Conservation (phyloP, 164 flowering plant genomes). For the Liriodendron chinense region DNA sequence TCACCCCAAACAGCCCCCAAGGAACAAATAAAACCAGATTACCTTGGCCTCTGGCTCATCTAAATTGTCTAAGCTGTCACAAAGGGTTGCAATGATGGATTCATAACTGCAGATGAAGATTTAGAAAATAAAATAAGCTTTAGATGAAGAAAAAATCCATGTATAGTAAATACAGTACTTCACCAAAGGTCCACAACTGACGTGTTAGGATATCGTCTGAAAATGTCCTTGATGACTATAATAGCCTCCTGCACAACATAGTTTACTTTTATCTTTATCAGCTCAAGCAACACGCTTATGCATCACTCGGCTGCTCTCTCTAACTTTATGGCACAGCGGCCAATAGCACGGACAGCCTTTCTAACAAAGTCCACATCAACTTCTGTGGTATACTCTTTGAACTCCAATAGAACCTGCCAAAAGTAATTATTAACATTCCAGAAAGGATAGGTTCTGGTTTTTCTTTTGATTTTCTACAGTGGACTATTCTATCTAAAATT, state of each 20-base stretch:
- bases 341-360: slow-evolving; percentile 99
- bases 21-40: slow-evolving; percentile 3
- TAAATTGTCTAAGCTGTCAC: slow-evolving; percentile 96
- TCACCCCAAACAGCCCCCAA: too few relatives aligned
- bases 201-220: slow-evolving; percentile 99
- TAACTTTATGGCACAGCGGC: slow-evolving; percentile 95
- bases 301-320: slow-evolving; percentile 99
- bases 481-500: not conserved
- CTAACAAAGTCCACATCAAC: slow-evolving; percentile 99
- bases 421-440: not conserved
- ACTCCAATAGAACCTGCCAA: slow-evolving; percentile 85
- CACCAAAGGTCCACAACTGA: slow-evolving; percentile 25
- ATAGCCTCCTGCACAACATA: slow-evolving; percentile 99
- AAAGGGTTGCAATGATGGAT: slow-evolving; percentile 96
- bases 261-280: slow-evolving; percentile 98
- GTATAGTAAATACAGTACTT: not conserved
- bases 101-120: slow-evolving; percentile 65
- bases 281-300: slow-evolving; percentile 95
- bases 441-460: not conserved
- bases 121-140: slow-evolving; percentile 12
- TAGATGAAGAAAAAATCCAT: not conserved
- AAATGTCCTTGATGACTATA: slow-evolving; percentile 96
- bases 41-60: slow-evolving; percentile 99
- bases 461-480: not conserved
- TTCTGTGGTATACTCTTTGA: slow-evolving; percentile 99